Base-by-base conservation (phyloP, 129 eudicot species). In the Flaveria bidentis region DNA sequence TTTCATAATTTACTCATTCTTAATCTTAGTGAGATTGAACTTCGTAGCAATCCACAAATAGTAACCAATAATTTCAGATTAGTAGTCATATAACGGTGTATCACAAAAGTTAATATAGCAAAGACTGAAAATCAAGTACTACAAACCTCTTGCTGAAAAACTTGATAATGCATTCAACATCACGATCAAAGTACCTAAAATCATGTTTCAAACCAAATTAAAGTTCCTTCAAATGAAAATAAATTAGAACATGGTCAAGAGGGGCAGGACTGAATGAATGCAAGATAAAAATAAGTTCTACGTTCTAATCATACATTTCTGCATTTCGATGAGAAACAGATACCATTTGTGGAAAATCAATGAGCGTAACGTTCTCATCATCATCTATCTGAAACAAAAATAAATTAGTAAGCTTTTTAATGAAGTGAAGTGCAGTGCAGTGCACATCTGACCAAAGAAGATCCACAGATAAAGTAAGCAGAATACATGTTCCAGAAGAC, bases 271-370 rank as follows among this genome's bases (percentile, higher is more conserved):
- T 46, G 11, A 47, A 63, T 23, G 20, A 42, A 56, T 16, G 69
- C 18, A 10, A 28, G 68, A 50, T 69, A 47, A 17, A 56, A 73
- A 26, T 10, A 57, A 56, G 25, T 78, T 78, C 22, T 26, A 67
- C 26, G 70, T 57, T 13, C 53, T 61, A 41, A 58, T 45, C 91
- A 62, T 86, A 94, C 98, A 91, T 91, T 79, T 91, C 82, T 12
- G 97, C 98, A 83, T 94, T 94, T 16, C 86, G 80, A 82, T 94
- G 98, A 83, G 96, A 84, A 50, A 94, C 92, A 3, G 98, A 94
- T 16, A 94, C 97, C 98, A 94, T 94, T 74, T 94, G 98, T 0
- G 98, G 98, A 62, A 94, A 94, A 84, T 94, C 98, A 26, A 94
- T 94, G 85, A 94, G 52, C 2, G 98, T 94, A 50, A 94, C 76